Base-by-base conservation (phyloP, 495 filamentous ascomycete genomes). In the Geoglossum glabrum region DNA sequence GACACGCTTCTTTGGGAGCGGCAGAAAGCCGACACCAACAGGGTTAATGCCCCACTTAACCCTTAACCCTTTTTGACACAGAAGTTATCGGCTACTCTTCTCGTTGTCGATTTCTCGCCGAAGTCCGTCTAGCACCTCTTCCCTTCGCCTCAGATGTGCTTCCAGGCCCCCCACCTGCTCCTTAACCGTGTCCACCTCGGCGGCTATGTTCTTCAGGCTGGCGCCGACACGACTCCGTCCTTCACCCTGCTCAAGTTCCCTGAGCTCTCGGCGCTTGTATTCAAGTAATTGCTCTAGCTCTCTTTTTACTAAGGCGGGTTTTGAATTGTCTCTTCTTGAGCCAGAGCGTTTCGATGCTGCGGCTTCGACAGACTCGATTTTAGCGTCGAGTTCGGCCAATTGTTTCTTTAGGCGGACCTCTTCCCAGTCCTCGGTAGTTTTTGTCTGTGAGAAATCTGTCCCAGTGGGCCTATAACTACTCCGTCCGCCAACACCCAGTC, bases 341-440 rank as follows among this genome's bases (percentile, higher is more conserved):
- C 76, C 71, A 31, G 77, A 64, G 50, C 75, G 71, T 56, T 68
- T 68, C 38, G 80, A 77, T 11, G 82, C 81, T 38, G 78, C 78
- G 38, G 77, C 76, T 63, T 87, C 86, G 2, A 90, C 82, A 45
- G 82, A 77, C 26, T 83, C 78, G 54, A 94, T 79, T 72, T 89
- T 89, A 33, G 80, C 74, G 64, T 98, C 90, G 49, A 98, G 70
- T 63, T 96, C 90, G 15, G 78, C 75, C 19, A 97, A 76, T 67
- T 97, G 90, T 64, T 90, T 87, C 71, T 90, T 88, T 52, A 98
- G 76, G 56, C 89, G 79, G 33, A 97, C 93, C 69, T 95, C 92
- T 71, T 98, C 93, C 92, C 92, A 96, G 61, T 95, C 89, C 57
- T 80, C 78, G 62, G 89, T 79, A 56, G 86, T 82, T 30, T 79